Percentiles rank a stretch among this genome's conserved stretches.
These are phyloP conservation scores for Alnus glutinosa DNA, from an alignment of 306 rosid species.

Conservation along the genomic window DNA sequence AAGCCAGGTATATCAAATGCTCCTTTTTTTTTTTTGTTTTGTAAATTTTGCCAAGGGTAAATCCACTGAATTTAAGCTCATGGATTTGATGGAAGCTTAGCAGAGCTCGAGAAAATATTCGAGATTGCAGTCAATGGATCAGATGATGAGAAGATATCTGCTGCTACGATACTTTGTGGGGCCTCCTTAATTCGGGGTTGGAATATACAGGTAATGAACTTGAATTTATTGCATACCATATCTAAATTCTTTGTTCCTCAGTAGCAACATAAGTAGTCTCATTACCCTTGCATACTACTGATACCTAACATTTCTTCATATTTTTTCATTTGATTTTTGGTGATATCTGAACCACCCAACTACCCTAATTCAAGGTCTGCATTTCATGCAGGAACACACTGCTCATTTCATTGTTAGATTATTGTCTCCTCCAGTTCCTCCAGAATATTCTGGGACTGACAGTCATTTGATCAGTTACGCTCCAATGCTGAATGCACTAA, in stretches of 20 bases:
- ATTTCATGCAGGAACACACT: conserved; percentile 82
- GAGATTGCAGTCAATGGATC: conserved; percentile 86
- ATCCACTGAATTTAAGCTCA: conserved; percentile 98
- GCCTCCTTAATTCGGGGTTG: conserved; percentile 91
- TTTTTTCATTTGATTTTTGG: not conserved
- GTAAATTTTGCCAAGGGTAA: conserved; percentile 77
- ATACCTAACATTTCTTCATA: not conserved
- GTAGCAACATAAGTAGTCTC: conserved; percentile 1
- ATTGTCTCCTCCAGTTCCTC: conserved; percentile 80
- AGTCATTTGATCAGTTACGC: conserved; percentile 79
- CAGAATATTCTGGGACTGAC: conserved; percentile 55
- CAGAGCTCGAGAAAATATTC: conserved; percentile 91
- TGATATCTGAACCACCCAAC: conserved; percentile 10
- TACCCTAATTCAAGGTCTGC: conserved; percentile 31
- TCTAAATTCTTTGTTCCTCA: conserved; percentile 21
- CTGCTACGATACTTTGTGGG: conserved; percentile 92
- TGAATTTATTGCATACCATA: conserved; percentile 8
- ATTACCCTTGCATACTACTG: not conserved
- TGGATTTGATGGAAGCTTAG: conserved; percentile 99
- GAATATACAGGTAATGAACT: conserved; percentile 82
- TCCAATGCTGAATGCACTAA: conserved; percentile 72
- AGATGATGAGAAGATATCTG: conserved; percentile 85
- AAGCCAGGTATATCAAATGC: conserved; percentile 92
- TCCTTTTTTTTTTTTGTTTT: conserved; percentile 49
- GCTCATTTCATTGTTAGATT: conserved; percentile 80